Conservation (phyloP, 1,284 basidiomycete genomes). For the Rhodotorula sp. region DNA sequence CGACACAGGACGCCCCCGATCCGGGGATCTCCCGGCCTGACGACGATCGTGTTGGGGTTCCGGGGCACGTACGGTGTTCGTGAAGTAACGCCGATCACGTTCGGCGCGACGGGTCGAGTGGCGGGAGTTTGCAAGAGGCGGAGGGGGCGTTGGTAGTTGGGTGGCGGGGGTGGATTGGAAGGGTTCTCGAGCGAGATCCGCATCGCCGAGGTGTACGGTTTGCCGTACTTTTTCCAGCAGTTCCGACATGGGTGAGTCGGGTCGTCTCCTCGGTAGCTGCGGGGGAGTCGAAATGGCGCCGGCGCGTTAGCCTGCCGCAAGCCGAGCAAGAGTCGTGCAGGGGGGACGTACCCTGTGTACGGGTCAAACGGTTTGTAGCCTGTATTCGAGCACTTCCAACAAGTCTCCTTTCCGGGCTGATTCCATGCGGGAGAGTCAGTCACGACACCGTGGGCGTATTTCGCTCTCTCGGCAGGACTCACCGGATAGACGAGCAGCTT, state of each 20-base stretch:
- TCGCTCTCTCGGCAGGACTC: background rate
- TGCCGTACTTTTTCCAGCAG: slow-evolving; percentile 36
- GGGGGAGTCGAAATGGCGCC: too few relatives aligned
- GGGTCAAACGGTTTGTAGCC: slow-evolving; percentile 36
- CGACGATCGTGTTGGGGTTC: slow-evolving; percentile 18
- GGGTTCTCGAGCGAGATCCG: slow-evolving; percentile 2
- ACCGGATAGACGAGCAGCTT: slow-evolving; percentile 39
- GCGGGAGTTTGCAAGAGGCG: slow-evolving; percentile 17
- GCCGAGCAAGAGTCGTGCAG: too few relatives aligned
- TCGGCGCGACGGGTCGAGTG: background rate
- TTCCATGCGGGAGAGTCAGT: background rate
- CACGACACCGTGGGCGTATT: background rate
- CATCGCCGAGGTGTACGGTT: slow-evolving; percentile 24
- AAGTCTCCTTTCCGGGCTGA: slow-evolving; percentile 10
- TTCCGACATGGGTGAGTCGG: slow-evolving; percentile 36
- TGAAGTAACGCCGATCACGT: slow-evolving; percentile 4
- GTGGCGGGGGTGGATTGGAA: slow-evolving; percentile 4
- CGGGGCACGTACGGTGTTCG: background rate
- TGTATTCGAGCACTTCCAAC: slow-evolving; percentile 35
- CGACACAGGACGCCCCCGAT: slow-evolving; percentile 35
- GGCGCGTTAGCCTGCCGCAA: too few relatives aligned
- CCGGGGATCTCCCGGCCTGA: slow-evolving; percentile 44
- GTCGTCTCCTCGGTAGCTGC: slow-evolving; percentile 28
- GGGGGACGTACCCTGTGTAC: background rate
- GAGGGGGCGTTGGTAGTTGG: slow-evolving; percentile 35